Evolutionary conservation across 257 asterid genomes (phyloP).

Genomic region (Solanum sejunctum): DNA sequence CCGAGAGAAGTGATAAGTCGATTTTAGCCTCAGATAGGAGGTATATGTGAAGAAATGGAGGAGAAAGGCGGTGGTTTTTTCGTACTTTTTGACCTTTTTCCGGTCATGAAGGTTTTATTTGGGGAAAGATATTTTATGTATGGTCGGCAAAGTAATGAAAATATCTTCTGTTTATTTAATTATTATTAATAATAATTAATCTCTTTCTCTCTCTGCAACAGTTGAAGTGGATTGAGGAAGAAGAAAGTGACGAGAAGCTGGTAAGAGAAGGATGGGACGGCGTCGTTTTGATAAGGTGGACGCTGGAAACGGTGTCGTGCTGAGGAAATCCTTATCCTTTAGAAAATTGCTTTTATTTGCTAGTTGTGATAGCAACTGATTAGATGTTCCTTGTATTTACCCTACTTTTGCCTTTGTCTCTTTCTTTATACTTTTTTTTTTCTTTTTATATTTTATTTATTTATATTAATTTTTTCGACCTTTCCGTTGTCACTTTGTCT

Average conservation of each 20-base stretch:
- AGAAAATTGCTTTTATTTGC: background rate
- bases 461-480: background rate
- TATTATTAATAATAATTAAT: background rate
- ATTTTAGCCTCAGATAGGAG: background rate
- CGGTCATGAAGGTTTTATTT: background rate
- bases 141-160: background rate
- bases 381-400: background rate
- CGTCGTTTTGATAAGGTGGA: background rate
- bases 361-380: background rate
- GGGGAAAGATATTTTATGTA: background rate
- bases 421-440: background rate
- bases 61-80: background rate
- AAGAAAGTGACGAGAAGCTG: background rate
- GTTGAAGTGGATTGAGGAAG: background rate
- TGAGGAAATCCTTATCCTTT: background rate
- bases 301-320: background rate
- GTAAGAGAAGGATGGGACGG: background rate
- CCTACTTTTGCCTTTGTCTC: background rate
- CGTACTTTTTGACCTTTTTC: background rate
- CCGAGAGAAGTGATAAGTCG: background rate
- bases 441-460: background rate
- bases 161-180: background rate
- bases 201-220: background rate
- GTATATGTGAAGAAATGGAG: background rate
- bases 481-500: background rate